Conservation (phyloP, 2,329 filamentous ascomycete genomes). For the Epicoccum nigrum region DNA sequence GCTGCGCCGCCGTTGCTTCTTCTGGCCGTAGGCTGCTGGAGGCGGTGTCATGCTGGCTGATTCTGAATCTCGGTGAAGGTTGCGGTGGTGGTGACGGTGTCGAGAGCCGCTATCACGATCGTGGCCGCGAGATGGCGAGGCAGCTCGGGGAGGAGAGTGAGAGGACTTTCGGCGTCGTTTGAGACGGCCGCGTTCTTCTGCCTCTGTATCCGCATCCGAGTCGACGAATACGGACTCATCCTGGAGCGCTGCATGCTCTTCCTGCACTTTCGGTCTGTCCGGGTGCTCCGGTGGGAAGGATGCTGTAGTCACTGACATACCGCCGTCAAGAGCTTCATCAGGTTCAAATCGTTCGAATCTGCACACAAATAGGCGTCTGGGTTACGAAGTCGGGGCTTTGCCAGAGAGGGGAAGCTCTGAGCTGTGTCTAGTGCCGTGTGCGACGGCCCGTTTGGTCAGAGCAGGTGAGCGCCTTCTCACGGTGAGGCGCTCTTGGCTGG, state of each 20-base stretch:
- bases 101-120: constrained; percentile 41
- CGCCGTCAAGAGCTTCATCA: background rate
- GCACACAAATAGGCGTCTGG: background rate
- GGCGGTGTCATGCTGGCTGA: constrained; percentile 34
- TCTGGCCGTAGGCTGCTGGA: constrained; percentile 14
- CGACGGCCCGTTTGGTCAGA: constrained; percentile 27
- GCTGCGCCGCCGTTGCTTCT: constrained; percentile 40
- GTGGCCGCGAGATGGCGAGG: constrained; percentile 44
- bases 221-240: constrained; percentile 4
- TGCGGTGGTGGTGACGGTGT: constrained; percentile 40
- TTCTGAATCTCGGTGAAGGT: constrained; percentile 38
- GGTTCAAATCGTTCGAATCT: background rate
- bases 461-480: constrained; percentile 11
- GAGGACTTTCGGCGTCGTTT: constrained; percentile 41
- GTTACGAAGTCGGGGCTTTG: background rate
- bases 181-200: constrained; percentile 41
- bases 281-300: background rate
- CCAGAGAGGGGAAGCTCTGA: constrained; percentile 13
- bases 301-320: constrained; percentile 12
- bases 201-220: constrained; percentile 37
- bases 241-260: background rate
- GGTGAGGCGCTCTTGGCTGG: constrained; percentile 4
- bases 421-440: constrained; percentile 20
- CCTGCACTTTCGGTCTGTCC: background rate
- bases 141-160: constrained; percentile 36